Percentiles rank a stretch among this genome's conserved stretches.
Evolutionary conservation across 306 rosid genomes (phyloP).

Genomic region (Fragaria vesca): DNA sequence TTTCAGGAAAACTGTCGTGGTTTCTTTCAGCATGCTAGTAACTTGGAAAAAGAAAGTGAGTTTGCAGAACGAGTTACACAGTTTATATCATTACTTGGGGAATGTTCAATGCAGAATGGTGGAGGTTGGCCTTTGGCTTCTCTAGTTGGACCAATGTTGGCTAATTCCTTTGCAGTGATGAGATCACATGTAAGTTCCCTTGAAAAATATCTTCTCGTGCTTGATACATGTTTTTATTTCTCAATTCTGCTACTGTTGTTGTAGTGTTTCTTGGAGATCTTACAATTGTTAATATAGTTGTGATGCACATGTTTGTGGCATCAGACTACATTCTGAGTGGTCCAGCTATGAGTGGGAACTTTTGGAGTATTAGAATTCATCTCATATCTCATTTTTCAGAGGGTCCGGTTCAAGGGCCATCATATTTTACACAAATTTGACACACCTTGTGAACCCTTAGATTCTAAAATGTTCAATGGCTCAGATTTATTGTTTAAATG

Average conservation of each 20-base stretch:
- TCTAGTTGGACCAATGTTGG: conserved; percentile 84
- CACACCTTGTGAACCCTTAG: no score
- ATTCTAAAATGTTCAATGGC: no score
- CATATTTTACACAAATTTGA: no score
- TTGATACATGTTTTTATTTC: conserved; percentile 4
- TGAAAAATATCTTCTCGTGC: conserved; percentile 12
- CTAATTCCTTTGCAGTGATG: conserved; percentile 62
- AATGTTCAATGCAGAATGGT: conserved; percentile 59
- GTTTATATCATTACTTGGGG: conserved; percentile 66
- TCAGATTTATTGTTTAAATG: no score
- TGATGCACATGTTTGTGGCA: conserved; percentile 5
- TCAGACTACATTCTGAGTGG: background rate
- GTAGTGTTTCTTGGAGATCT: background rate
- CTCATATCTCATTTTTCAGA: background rate
- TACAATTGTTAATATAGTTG: background rate
- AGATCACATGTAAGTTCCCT: conserved; percentile 68
- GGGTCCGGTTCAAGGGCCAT: no score
- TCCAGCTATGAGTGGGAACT: background rate
- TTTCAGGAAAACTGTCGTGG: conserved; percentile 54
- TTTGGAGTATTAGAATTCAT: background rate
- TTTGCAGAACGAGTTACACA: conserved; percentile 50
- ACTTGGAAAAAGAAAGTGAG: conserved; percentile 32
- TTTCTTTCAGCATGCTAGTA: conserved; percentile 49
- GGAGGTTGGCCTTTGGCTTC: conserved; percentile 78
- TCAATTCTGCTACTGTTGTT: background rate